These are phyloP conservation scores for Boletus albobrunnescens DNA, from an alignment of 1,284 basidiomycete genomes.

Conservation along the genomic window DNA sequence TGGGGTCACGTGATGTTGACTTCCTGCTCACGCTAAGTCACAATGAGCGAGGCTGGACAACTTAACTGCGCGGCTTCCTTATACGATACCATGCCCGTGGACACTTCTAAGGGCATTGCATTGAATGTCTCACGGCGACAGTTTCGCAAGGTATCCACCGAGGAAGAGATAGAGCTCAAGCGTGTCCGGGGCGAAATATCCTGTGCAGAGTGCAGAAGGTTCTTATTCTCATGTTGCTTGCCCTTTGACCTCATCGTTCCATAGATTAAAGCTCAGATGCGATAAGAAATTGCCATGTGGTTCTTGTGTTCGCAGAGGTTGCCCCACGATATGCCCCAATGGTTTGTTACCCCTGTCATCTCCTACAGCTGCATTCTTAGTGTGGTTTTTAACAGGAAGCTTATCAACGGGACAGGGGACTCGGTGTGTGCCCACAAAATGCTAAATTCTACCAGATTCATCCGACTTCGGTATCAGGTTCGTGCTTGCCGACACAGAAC, in stretches of 20 bases:
- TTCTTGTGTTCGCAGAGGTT: slow-evolving; percentile 43
- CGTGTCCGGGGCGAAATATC: slow-evolving; percentile 55
- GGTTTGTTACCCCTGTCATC: slow-evolving; percentile 21
- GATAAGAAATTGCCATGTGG: slow-evolving; percentile 59
- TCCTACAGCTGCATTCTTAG: neutral
- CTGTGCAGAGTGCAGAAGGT: slow-evolving; percentile 54
- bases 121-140: slow-evolving; percentile 34
- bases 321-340: slow-evolving; percentile 53
- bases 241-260: slow-evolving; percentile 3
- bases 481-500: slow-evolving; percentile 66
- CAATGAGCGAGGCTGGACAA: neutral
- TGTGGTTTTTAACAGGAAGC: slow-evolving; percentile 33
- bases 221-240: neutral
- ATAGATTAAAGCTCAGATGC: slow-evolving; percentile 64
- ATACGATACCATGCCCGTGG: slow-evolving; percentile 27
- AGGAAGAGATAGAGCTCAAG: slow-evolving; percentile 51
- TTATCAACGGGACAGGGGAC: slow-evolving; percentile 58
- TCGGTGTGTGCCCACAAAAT: slow-evolving; percentile 35
- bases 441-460: neutral
- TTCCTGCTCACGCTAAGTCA: slow-evolving; percentile 14
- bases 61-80: neutral
- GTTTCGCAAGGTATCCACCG: slow-evolving; percentile 42
- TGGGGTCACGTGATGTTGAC: slow-evolving; percentile 30
- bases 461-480: slow-evolving; percentile 39
- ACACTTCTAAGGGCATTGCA: slow-evolving; percentile 23